Conservation (phyloP, 2,329 filamentous ascomycete species). For the Colletotrichum melonis region DNA sequence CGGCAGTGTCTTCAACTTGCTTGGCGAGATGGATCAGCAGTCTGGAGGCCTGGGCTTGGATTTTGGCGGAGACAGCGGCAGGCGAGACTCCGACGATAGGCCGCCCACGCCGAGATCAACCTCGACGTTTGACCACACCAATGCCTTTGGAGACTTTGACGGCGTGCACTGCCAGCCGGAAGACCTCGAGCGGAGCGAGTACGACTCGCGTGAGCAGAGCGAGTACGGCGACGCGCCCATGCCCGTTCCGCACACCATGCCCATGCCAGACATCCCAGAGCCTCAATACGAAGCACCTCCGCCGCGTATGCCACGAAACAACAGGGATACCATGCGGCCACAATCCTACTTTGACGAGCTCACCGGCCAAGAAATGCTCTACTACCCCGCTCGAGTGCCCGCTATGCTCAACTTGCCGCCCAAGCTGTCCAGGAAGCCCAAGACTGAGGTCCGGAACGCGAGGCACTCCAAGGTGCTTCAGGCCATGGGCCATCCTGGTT, state of each 20-base stretch:
- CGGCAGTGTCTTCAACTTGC: slow-evolving; percentile 42
- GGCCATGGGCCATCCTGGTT: slow-evolving; percentile 55
- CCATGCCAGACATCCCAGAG: slow-evolving; percentile 37
- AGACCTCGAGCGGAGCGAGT: slow-evolving; percentile 39
- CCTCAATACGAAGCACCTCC: slow-evolving; percentile 36
- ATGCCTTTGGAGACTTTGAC: slow-evolving; percentile 84
- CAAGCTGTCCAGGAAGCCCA: slow-evolving; percentile 81
- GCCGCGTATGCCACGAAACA: slow-evolving; percentile 38
- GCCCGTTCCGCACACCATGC: slow-evolving; percentile 35
- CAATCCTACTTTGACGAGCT: slow-evolving; percentile 72
- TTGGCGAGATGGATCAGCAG: slow-evolving; percentile 46
- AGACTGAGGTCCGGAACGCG: slow-evolving; percentile 72
- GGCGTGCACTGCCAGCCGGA: slow-evolving; percentile 79
- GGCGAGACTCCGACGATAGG: slow-evolving; percentile 34
- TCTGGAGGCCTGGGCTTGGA: slow-evolving; percentile 21
- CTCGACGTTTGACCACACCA: slow-evolving; percentile 62
- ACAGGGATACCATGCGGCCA: slow-evolving; percentile 51
- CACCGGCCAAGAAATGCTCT: slow-evolving; percentile 86
- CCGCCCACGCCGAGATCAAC: slow-evolving; percentile 41
- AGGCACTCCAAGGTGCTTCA: slow-evolving; percentile 80
- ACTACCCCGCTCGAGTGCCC: slow-evolving; percentile 94
- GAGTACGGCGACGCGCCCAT: slow-evolving; percentile 1
- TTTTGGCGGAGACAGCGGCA: slow-evolving; percentile 22
- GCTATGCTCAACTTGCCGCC: slow-evolving; percentile 93
- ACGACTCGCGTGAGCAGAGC: slow-evolving; percentile 36